Conservation (phyloP, 169 alveolate genomes). For the Eimeria sp. region DNA sequence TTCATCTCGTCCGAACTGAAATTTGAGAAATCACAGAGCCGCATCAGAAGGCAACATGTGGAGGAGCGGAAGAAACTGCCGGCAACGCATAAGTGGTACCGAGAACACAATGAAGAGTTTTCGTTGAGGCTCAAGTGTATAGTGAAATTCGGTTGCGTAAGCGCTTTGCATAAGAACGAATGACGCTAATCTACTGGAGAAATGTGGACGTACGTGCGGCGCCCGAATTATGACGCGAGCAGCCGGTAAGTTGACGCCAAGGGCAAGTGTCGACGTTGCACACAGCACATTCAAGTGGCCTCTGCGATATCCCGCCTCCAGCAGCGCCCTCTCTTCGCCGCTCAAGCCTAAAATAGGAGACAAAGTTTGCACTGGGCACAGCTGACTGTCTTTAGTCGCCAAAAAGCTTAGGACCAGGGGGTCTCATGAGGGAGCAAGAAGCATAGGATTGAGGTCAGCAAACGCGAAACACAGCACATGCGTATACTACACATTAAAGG, state of each 20-base stretch:
- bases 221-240: constrained; percentile 90
- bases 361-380: neutral
- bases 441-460: neutral
- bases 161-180: neutral
- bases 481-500: neutral
- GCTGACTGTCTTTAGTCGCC: neutral
- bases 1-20: constrained; percentile 76
- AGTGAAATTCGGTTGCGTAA: no score
- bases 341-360: constrained; percentile 82
- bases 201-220: constrained; percentile 85
- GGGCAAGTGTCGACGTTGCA: constrained; percentile 93
- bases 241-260: constrained; percentile 94
- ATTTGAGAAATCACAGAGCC: constrained; percentile 1
- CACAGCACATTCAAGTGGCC: constrained; percentile 86
- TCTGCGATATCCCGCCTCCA: constrained; percentile 87
- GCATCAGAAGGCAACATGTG: neutral
- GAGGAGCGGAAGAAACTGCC: neutral
- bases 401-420: neutral
- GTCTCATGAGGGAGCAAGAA: neutral
- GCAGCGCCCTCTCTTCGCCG: constrained; percentile 84
- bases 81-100: neutral
- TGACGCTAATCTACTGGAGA: neutral
- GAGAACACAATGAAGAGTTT: neutral
- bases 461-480: neutral
- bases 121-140: neutral